Percentiles rank a stretch among this genome's conserved stretches.
Evolutionary conservation across 2,329 filamentous ascomycete genomes (phyloP).

Genomic region (Metarhizium humberi): DNA sequence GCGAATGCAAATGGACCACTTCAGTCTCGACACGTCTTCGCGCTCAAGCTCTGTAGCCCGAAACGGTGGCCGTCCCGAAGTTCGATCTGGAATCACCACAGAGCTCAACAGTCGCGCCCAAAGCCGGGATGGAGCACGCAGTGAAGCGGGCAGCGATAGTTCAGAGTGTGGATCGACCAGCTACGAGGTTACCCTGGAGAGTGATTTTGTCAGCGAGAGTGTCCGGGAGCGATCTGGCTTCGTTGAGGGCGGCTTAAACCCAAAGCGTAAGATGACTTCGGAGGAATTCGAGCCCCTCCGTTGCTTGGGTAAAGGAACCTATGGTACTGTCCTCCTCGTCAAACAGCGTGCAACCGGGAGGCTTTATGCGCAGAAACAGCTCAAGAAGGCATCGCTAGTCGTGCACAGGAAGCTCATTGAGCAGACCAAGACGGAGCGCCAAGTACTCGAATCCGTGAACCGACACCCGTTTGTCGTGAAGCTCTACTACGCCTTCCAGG

Average conservation of each 20-base stretch:
- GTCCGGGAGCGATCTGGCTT: slow-evolving; percentile 35
- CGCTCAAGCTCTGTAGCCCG: slow-evolving; percentile 48
- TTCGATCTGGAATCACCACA: slow-evolving; percentile 35
- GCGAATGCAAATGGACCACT: slow-evolving; percentile 69
- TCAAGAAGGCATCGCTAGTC: slow-evolving; percentile 91
- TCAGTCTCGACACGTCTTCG: slow-evolving; percentile 54
- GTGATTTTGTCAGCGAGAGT: slow-evolving; percentile 73
- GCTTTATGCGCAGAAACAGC: slow-evolving; percentile 95
- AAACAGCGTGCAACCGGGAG: slow-evolving; percentile 81
- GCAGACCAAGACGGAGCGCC: slow-evolving; percentile 94
- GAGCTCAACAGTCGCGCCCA: slow-evolving; percentile 43
- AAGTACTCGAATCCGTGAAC: slow-evolving; percentile 91
- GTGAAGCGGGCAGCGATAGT: slow-evolving; percentile 43
- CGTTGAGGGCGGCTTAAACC: slow-evolving; percentile 43
- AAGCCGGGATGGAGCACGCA: slow-evolving; percentile 47
- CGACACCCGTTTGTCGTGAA: slow-evolving; percentile 97
- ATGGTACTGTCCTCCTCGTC: slow-evolving; percentile 88
- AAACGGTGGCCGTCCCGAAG: slow-evolving; percentile 32
- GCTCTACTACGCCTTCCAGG: slow-evolving; percentile 96
- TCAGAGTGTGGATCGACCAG: slow-evolving; percentile 62
- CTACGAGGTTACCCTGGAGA: slow-evolving; percentile 76
- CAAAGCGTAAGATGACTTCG: slow-evolving; percentile 75
- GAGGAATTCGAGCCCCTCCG: slow-evolving; percentile 84
- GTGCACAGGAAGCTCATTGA: slow-evolving; percentile 94
- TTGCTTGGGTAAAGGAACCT: slow-evolving; percentile 92